A percentile compares a stretch with the other conserved stretches of the same genome.
Conservation (phyloP, 1,139 yeast genomes). For the Geotrichum europaeum region DNA sequence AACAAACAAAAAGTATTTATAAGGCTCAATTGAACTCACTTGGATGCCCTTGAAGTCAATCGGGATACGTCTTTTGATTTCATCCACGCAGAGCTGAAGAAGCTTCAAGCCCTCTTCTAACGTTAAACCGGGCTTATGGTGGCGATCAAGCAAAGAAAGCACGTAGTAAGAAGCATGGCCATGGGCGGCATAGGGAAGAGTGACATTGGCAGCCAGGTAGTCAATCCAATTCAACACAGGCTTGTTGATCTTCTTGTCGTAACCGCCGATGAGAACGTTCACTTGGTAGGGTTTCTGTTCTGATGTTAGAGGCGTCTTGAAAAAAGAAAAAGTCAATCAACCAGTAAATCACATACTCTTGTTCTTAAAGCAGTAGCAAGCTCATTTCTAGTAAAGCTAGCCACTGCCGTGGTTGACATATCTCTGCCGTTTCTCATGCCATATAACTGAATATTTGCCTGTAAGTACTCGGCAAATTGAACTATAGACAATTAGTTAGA, state of each 20-base stretch:
- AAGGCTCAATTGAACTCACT: slow-evolving; percentile 25
- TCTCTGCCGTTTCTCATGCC: slow-evolving; percentile 83
- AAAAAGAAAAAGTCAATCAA: neutral
- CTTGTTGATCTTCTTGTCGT: slow-evolving; percentile 52
- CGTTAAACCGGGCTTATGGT: slow-evolving; percentile 72
- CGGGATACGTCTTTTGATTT: slow-evolving; percentile 85
- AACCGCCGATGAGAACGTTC: slow-evolving; percentile 82
- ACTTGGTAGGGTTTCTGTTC: slow-evolving; percentile 83
- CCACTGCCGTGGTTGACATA: slow-evolving; percentile 62
- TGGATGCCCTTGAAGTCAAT: slow-evolving; percentile 88
- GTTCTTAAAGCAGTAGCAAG: slow-evolving; percentile 85
- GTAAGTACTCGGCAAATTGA: slow-evolving; percentile 91
- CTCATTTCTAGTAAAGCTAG: slow-evolving; percentile 82
- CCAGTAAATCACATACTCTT: slow-evolving; percentile 37
- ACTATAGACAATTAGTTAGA: slow-evolving; percentile 34
- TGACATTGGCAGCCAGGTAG: slow-evolving; percentile 86
- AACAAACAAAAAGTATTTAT: neutral
- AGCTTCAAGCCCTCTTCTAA: slow-evolving; percentile 75
- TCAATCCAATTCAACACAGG: slow-evolving; percentile 88
- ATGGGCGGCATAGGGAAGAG: slow-evolving; percentile 91
- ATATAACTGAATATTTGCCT: slow-evolving; percentile 85
- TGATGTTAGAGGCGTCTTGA: slow-evolving; percentile 12
- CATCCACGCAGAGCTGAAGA: slow-evolving; percentile 67
- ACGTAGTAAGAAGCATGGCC: slow-evolving; percentile 96
- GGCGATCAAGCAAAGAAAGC: slow-evolving; percentile 83